Conservation (phyloP, 331 rosid species). For the Pyrus hybrid region DNA sequence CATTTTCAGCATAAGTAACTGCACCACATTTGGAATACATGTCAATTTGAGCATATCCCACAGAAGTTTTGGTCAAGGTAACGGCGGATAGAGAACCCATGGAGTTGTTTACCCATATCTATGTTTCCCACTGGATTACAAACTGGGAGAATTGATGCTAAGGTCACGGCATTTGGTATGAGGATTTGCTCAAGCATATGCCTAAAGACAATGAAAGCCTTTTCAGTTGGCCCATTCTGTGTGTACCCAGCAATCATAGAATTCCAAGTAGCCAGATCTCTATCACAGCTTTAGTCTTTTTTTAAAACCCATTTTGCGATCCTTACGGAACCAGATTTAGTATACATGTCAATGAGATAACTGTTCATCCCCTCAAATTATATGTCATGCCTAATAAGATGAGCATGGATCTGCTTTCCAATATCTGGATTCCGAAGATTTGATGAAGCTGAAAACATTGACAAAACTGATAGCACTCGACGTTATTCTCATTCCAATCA, state of each 20-base stretch:
- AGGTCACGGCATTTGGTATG: conserved; percentile 67
- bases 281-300: conserved; percentile 27
- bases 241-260: conserved; percentile 73
- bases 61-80: conserved; percentile 61
- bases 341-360: conserved; percentile 87
- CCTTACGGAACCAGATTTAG: conserved; percentile 56
- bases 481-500: conserved; percentile 32
- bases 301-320: conserved; percentile 47
- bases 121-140: conserved; percentile 68
- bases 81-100: conserved; percentile 64
- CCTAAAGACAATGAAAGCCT: conserved; percentile 49
- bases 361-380: conserved; percentile 75
- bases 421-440: conserved; percentile 49
- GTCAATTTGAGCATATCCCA: conserved; percentile 71
- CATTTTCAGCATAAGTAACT: conserved; percentile 59
- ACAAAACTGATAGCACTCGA: conserved; percentile 73
- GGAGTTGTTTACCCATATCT: conserved; percentile 59
- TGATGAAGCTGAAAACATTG: conserved; percentile 75
- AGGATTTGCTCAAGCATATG: conserved; percentile 45
- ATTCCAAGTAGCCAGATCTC: conserved; percentile 86
- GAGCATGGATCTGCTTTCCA: conserved; percentile 69
- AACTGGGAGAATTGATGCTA: conserved; percentile 76
- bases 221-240: conserved; percentile 55
- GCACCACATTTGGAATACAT: conserved; percentile 79
- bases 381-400: conserved; percentile 57